These are phyloP conservation scores for Colletotrichum shisoi DNA, from an alignment of 2,329 filamentous ascomycete genomes.

Conservation along the genomic window DNA sequence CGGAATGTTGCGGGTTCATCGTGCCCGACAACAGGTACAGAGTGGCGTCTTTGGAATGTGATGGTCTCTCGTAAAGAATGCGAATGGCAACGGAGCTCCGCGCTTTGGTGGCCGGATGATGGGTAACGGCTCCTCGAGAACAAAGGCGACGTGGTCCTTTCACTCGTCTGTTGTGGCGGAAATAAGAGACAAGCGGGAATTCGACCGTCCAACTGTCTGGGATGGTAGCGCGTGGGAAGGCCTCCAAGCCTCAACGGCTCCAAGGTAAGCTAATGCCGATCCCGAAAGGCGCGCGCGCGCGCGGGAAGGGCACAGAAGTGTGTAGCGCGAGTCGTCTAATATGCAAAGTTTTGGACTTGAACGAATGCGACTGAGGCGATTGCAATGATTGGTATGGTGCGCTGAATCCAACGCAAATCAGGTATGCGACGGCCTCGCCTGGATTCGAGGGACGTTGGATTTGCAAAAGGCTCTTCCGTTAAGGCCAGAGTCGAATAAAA, in stretches of 20 bases:
- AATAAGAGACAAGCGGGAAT: constrained; percentile 29
- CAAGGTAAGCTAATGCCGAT: constrained; percentile 8
- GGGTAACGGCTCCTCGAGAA: background rate
- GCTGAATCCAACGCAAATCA: constrained; percentile 11
- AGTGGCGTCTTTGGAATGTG: constrained; percentile 40
- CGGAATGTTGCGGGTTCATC: constrained; percentile 59
- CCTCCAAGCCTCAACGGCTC: constrained; percentile 8
- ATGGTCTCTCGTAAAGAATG: constrained; percentile 20
- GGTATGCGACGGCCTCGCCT: constrained; percentile 27
- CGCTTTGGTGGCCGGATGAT: background rate
- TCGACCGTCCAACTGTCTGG: background rate
- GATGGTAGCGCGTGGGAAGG: constrained; percentile 20
- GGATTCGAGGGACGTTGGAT: constrained; percentile 17
- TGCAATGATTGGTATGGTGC: constrained; percentile 8
- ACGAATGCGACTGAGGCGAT: background rate
- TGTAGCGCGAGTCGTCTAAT: background rate
- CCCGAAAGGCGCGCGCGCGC: background rate
- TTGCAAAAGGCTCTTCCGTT: background rate
- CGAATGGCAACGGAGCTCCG: constrained; percentile 4
- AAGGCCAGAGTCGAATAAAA: constrained; percentile 18
- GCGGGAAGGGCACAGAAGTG: background rate
- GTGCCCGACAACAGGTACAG: constrained; percentile 34
- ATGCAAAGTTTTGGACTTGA: background rate
- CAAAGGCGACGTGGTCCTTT: constrained; percentile 28
- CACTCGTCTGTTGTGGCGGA: constrained; percentile 20